A percentile compares a stretch with the other conserved stretches of the same genome.
These are phyloP conservation scores for Diaporthe velutina DNA, from an alignment of 2,329 filamentous ascomycete species.

Conservation along the genomic window DNA sequence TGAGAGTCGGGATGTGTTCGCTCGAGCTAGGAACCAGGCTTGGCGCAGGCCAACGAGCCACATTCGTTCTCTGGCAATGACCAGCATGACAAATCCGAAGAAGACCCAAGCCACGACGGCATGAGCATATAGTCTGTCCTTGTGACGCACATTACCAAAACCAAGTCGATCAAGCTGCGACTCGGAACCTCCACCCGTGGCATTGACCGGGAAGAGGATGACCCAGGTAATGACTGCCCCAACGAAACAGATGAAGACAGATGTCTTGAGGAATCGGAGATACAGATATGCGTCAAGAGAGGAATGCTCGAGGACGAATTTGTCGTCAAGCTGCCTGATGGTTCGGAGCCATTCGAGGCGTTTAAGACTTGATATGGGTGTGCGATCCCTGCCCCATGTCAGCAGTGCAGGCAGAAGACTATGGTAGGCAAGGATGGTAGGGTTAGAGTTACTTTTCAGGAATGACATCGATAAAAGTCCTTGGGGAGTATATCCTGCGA, in stretches of 20 bases:
- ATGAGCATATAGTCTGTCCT: constrained; percentile 82
- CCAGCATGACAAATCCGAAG: constrained; percentile 89
- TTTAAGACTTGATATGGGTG: constrained; percentile 38
- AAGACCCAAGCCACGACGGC: constrained; percentile 85
- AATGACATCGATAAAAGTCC: constrained; percentile 42
- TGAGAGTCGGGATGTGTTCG: constrained; percentile 87
- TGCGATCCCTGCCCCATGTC: constrained; percentile 35
- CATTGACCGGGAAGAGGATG: constrained; percentile 85
- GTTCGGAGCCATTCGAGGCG: constrained; percentile 39
- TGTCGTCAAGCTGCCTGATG: constrained; percentile 38
- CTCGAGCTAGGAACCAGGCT: constrained; percentile 88
- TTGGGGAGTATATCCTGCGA: constrained; percentile 41
- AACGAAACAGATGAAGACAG: constrained; percentile 81
- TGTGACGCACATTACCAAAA: constrained; percentile 65
- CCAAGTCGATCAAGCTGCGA: constrained; percentile 76
- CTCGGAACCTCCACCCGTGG: constrained; percentile 77
- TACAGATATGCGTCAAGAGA: constrained; percentile 94
- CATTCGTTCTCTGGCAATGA: constrained; percentile 89
- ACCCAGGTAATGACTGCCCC: constrained; percentile 89
- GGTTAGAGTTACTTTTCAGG: constrained; percentile 40
- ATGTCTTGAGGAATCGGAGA: constrained; percentile 86
- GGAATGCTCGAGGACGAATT: constrained; percentile 78
- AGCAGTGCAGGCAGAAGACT: not conserved
- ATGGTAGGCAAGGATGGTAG: too few species aligned
- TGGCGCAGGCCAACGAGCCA: constrained; percentile 96